A percentile compares a stretch with the other conserved stretches of the same genome.
phyloP scores from a whole-genome alignment of 805 yeast species.

The Candida gorgasii region DNA sequence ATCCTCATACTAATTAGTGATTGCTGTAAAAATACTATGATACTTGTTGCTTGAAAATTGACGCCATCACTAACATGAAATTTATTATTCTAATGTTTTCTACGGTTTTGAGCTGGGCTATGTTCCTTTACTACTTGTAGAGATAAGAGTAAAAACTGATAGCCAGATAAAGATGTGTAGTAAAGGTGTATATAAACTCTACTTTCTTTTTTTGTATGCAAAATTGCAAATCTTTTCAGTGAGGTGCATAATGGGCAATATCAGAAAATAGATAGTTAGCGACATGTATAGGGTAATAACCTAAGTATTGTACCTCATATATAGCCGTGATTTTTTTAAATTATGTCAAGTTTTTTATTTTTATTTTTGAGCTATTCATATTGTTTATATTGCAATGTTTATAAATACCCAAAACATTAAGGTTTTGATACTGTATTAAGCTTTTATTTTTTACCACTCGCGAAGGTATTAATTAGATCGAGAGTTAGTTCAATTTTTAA shows the following conservation, averaged over 20 bases:
- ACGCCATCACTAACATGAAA: constrained; percentile 1
- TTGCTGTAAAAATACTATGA: neutral
- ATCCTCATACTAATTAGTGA: neutral
- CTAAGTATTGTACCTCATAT: no score
- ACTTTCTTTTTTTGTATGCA: neutral
- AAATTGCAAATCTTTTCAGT: neutral
- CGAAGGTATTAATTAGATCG: no score
- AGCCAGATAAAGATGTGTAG: neutral
- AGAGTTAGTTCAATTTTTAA: neutral
- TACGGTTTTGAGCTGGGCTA: neutral
- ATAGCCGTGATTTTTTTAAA: no score
- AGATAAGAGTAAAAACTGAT: neutral
- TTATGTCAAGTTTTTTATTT: no score
- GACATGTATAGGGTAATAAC: constrained; percentile 3
- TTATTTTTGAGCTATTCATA: no score
- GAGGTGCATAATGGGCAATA: constrained; percentile 1
- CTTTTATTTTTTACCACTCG: no score
- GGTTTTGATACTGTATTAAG: no score
- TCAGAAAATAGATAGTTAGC: neutral
- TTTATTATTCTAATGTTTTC: neutral
- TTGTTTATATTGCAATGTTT: no score
- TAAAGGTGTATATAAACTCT: neutral
- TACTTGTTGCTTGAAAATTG: neutral
- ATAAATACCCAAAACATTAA: no score
- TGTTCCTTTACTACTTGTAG: neutral